These are phyloP conservation scores for Cyberlindnera meyerae DNA, from an alignment of 805 yeast genomes.

Conservation along the genomic window DNA sequence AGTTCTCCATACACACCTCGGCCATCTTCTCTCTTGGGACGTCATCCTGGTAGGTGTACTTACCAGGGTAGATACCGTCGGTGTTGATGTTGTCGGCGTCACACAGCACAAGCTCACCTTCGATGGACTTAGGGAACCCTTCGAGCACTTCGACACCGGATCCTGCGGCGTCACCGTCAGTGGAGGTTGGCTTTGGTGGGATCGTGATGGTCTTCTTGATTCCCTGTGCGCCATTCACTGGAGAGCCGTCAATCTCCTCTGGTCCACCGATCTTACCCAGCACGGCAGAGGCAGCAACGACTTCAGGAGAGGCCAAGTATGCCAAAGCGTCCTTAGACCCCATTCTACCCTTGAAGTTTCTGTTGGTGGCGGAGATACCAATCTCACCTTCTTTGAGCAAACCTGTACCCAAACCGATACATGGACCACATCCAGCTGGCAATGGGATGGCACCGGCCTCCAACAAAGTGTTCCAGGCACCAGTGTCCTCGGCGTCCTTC, in stretches of 20 bases:
- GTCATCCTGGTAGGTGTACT: constrained; percentile 97
- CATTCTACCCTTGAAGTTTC: constrained; percentile 99
- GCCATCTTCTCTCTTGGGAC: constrained; percentile 96
- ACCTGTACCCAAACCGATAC: constrained; percentile 97
- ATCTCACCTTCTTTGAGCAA: constrained; percentile 92
- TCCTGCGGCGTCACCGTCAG: constrained; percentile 22
- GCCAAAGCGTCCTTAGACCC: constrained; percentile 96
- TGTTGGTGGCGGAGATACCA: constrained; percentile 96
- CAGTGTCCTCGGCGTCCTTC: constrained; percentile 81
- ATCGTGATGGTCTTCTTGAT: constrained; percentile 36
- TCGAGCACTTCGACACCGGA: constrained; percentile 68
- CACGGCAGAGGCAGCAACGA: constrained; percentile 98
- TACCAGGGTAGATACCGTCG: constrained; percentile 98
- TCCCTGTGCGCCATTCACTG: constrained; percentile 45
- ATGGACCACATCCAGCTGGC: constrained; percentile 99
- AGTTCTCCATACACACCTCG: constrained; percentile 98
- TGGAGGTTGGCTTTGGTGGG: constrained; percentile 23
- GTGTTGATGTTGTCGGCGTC: constrained; percentile 97
- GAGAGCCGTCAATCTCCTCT: constrained; percentile 68
- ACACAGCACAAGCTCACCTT: constrained; percentile 91
- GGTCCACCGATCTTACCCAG: constrained; percentile 92
- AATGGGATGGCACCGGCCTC: constrained; percentile 93
- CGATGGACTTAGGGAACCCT: constrained; percentile 86
- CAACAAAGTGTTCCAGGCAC: constrained; percentile 87
- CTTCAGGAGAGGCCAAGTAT: constrained; percentile 93